These are phyloP conservation scores for Candida glucosophila DNA, from an alignment of 1,139 yeast genomes.

Conservation along the genomic window DNA sequence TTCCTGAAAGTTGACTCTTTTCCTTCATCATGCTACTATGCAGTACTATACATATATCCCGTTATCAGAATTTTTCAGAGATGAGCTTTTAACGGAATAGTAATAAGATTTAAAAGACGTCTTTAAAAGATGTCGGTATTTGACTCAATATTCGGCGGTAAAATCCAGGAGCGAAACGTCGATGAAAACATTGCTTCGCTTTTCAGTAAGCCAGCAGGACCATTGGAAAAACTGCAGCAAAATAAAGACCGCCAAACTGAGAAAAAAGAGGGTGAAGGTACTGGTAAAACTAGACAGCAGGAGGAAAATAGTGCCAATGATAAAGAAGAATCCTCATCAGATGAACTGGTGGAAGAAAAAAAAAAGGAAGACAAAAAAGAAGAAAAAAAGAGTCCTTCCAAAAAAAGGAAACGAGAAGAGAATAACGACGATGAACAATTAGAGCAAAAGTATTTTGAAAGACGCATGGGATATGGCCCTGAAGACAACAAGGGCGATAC, in stretches of 20 bases:
- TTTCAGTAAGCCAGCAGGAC: conserved; percentile 18
- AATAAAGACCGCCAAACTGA: conserved; percentile 8
- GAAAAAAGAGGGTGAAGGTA: conserved; percentile 2
- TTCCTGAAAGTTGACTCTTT: no score
- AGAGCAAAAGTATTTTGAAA: conserved; percentile 39
- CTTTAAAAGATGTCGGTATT: conserved; percentile 22
- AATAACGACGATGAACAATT: conserved; percentile 37
- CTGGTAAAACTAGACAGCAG: conserved; percentile 8
- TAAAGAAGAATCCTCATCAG: conserved; percentile 11
- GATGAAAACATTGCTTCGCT: conserved; percentile 34
- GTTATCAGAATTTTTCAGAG: no score
- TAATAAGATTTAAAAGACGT: background rate
- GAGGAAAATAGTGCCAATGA: conserved; percentile 8
- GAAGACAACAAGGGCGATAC: conserved; percentile 11
- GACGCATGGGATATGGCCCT: conserved; percentile 21
- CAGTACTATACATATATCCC: no score
- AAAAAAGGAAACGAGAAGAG: conserved; percentile 13
- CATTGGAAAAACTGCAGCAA: conserved; percentile 17
- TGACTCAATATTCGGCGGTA: conserved; percentile 23
- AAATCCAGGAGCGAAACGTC: conserved; percentile 13
- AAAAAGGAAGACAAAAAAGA: conserved; percentile 7
- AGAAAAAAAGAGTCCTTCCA: conserved; percentile 9
- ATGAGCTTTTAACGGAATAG: background rate
- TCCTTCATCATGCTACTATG: no score
- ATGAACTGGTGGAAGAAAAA: conserved; percentile 12